Conservation (phyloP, 2,329 filamentous ascomycete genomes). For the Orbilia javanica region DNA sequence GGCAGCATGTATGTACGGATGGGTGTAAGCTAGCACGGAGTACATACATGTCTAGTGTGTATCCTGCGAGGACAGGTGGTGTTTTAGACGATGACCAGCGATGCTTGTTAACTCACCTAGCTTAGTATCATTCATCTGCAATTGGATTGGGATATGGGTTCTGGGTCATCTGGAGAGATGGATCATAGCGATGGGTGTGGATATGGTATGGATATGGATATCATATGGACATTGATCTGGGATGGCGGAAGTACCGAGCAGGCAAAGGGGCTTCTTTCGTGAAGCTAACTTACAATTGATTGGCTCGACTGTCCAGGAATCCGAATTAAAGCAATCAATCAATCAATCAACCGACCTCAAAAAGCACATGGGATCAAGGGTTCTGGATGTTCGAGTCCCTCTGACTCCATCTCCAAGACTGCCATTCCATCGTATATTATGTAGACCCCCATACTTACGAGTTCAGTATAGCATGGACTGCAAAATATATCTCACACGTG, state of each 20-base stretch:
- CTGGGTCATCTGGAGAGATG: too few species aligned
- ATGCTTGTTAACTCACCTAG: background rate
- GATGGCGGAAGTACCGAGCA: background rate
- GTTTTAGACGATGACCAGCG: constrained; percentile 19
- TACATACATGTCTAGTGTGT: too few species aligned
- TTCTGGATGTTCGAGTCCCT: background rate
- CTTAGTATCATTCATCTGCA: too few species aligned
- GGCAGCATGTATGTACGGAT: background rate
- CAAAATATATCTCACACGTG: constrained; percentile 34
- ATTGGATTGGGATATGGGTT: too few species aligned
- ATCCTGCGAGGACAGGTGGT: constrained; percentile 21
- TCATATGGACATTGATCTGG: background rate
- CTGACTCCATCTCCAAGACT: constrained; percentile 1
- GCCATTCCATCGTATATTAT: too few species aligned
- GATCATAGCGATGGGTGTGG: background rate
- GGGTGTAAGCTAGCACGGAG: background rate
- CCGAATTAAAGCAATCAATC: constrained; percentile 17
- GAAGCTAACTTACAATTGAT: background rate
- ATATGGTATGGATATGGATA: background rate
- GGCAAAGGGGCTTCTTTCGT: constrained; percentile 5
- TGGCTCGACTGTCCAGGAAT: constrained; percentile 11
- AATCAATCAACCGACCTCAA: constrained; percentile 6
- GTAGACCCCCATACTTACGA: background rate
- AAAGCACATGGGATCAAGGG: constrained; percentile 7
- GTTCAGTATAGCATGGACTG: background rate